phyloP scores from a whole-genome alignment of 106 monocot species.

The Xerophyta viscosa region DNA sequence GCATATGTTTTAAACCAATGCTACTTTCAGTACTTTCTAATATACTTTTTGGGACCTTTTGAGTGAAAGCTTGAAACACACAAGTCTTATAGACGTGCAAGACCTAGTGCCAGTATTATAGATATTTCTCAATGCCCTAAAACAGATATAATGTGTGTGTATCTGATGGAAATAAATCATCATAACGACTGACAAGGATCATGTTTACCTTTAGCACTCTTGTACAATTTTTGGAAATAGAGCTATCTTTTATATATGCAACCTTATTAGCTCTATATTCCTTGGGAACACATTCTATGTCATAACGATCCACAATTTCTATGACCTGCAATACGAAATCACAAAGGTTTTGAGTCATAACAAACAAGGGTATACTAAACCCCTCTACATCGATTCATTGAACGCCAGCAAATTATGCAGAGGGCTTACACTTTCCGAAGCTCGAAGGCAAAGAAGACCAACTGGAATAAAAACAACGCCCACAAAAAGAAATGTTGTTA shows the following conservation, averaged over 20 bases:
- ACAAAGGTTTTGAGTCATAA: no score
- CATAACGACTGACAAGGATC: no score
- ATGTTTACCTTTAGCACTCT: constrained; percentile 54
- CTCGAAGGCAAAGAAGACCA: constrained; percentile 60
- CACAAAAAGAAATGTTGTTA: constrained; percentile 58
- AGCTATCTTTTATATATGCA: constrained; percentile 70
- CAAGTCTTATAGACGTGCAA: no score
- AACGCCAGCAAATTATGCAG: neutral
- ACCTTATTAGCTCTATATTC: constrained; percentile 67
- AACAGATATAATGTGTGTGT: no score
- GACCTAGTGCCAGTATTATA: no score
- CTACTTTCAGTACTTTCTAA: no score
- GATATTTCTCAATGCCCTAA: no score
- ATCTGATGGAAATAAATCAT: no score
- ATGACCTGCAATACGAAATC: constrained; percentile 40
- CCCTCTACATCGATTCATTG: neutral
- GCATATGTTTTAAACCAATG: no score
- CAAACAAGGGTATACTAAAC: no score
- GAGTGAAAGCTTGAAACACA: no score
- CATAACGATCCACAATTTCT: constrained; percentile 75
- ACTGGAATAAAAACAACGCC: constrained; percentile 60
- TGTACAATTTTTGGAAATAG: constrained; percentile 85
- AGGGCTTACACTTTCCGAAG: constrained; percentile 52
- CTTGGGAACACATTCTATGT: constrained; percentile 71
- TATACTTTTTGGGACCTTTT: no score